Evolutionary conservation across 2,329 filamentous ascomycete species (phyloP).

Genomic region (Phyllosticta ampelicida): DNA sequence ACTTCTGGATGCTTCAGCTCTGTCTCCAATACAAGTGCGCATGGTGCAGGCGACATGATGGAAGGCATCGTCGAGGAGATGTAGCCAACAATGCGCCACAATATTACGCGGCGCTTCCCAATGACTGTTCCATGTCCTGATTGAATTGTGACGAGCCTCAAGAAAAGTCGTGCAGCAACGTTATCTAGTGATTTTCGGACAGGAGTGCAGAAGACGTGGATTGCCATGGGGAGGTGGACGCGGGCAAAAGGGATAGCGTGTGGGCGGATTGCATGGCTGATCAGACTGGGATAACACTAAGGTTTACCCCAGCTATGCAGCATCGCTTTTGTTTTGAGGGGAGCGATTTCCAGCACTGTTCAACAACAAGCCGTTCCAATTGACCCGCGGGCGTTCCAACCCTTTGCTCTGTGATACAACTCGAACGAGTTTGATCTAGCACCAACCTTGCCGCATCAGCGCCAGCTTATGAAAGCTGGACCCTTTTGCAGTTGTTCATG

Average conservation of each 20-base stretch:
- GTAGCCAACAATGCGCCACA: neutral
- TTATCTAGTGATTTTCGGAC: neutral
- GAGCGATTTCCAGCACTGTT: neutral
- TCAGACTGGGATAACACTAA: neutral
- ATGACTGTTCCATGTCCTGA: neutral
- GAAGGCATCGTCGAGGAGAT: neutral
- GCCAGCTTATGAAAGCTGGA: neutral
- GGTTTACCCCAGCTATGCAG: no score
- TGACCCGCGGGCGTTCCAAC: neutral
- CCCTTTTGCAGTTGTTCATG: neutral
- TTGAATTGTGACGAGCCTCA: neutral
- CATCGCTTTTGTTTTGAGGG: no score
- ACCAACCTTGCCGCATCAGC: neutral
- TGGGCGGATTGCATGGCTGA: neutral
- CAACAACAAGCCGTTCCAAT: neutral
- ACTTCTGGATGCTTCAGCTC: neutral
- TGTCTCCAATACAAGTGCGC: neutral
- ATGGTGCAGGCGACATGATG: neutral
- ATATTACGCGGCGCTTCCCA: neutral
- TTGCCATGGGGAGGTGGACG: neutral
- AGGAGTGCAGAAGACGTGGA: neutral
- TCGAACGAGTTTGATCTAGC: no score
- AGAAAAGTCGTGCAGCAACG: neutral
- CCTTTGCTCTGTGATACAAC: neutral
- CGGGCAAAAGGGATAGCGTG: neutral